Evolutionary conservation across 108 stramenopile species (phyloP).

Genomic region (Skeletonema grethae): DNA sequence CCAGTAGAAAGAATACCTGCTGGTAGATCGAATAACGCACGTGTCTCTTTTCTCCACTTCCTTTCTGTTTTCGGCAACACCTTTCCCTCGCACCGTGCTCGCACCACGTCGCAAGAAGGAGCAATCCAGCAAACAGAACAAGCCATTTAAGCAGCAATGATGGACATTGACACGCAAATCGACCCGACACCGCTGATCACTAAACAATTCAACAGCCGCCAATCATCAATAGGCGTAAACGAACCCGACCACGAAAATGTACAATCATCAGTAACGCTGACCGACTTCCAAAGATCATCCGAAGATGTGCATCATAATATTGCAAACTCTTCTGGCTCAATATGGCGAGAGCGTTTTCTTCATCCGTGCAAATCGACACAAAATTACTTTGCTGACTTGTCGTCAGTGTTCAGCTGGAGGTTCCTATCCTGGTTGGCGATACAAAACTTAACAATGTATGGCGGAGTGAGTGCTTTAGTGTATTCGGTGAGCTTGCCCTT

Average conservation of each 20-base stretch:
- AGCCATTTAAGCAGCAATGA: not conserved
- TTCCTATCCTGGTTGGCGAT: constrained; percentile 47
- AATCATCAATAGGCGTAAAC: not conserved
- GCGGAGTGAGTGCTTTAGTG: constrained; percentile 29
- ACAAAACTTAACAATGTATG: constrained; percentile 24
- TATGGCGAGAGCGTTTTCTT: not conserved
- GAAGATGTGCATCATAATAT: not conserved
- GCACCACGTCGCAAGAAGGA: no score
- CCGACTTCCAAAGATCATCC: not conserved
- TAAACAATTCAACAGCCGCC: not conserved
- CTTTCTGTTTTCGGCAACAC: no score
- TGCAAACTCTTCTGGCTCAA: not conserved
- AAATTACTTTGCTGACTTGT: constrained; percentile 27
- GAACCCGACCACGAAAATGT: not conserved
- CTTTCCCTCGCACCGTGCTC: no score
- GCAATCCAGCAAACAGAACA: no score
- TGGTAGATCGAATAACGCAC: no score
- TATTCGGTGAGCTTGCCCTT: constrained; percentile 43
- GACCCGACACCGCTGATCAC: not conserved
- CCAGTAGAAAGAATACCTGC: no score
- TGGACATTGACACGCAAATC: constrained; percentile 1
- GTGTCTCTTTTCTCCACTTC: no score
- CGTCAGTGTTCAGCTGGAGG: constrained; percentile 22
- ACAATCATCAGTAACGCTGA: not conserved
- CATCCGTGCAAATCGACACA: constrained; percentile 19